Evolutionary conservation across 208 protist genomes (phyloP), one percentile per base, ranked within the genome.

Genomic region (Crithidia sp.): DNA sequence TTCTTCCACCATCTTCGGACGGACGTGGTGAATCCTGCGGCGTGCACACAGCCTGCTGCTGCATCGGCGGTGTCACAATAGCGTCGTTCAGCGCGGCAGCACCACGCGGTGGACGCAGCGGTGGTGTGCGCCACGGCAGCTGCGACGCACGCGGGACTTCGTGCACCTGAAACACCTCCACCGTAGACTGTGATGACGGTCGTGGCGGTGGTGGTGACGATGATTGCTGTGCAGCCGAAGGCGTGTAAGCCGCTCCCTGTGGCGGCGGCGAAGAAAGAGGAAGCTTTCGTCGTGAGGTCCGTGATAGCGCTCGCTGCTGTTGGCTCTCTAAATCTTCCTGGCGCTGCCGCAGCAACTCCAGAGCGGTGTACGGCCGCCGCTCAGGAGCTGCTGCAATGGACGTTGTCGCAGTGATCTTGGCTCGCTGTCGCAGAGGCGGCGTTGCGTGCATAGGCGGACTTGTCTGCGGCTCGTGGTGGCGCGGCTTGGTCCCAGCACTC

Each of bases 321-420:
- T 54, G 60, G 9, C 0, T 49, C 2, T 10, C 5, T 9, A 40
- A 17, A 65, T 40, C 4, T 45, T 71, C 45, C 63, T 13, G 55
- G 49, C 67, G 72, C 40, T 71, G 71, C n/a, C 53, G 56, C 19
- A 79, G 36, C 4, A 73, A 59, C 67, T 72, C 67, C n/a, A 79
- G 37, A 0, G 74, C 74, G 17, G 74, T 81, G 37, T 28, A 49
- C 9, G 64, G 75, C 17, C 19, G 64, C 45, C 12, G 59, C 39
- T 40, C 50, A 12, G 40, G 39, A 28, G 28, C 28, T 28, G 28
- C 28, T 28, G 28, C 28, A 28, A 28, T 28, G 28, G 28, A 28
- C 28, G 28, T 28, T 28, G 28, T 28, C 28, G 28, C 28, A 28
- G 28, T 28, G 1, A 28, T 28, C 28, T 28, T 28, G 28, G 28